Percentiles rank a stretch among this genome's conserved stretches.
phyloP scores from a whole-genome alignment of 768 basidiomycete species.

The Tricholoma saponaceum region DNA sequence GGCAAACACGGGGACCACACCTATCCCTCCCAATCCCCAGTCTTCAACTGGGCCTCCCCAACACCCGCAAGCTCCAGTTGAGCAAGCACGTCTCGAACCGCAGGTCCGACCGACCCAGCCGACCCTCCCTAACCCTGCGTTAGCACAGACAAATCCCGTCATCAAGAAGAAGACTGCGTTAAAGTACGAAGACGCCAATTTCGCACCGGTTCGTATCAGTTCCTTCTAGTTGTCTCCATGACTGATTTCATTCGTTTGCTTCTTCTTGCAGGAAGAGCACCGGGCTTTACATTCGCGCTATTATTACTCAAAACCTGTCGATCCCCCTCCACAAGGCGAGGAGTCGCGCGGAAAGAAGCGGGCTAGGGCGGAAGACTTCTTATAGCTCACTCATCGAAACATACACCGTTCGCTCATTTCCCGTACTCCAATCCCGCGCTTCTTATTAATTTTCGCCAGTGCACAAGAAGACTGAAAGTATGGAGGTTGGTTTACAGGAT shows the following conservation, averaged over 20 bases:
- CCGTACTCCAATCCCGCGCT: neutral
- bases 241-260: neutral
- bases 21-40: neutral
- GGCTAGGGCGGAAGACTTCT: slow-evolving; percentile 82
- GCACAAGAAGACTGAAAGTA: neutral
- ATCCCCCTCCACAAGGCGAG: slow-evolving; percentile 33
- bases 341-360: slow-evolving; percentile 80
- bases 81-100: neutral
- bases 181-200: slow-evolving; percentile 75
- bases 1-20: neutral
- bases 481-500: neutral
- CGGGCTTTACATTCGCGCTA: slow-evolving; percentile 65
- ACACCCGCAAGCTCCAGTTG: slow-evolving; percentile 7
- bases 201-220: slow-evolving; percentile 58
- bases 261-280: slow-evolving; percentile 61
- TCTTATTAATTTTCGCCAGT: neutral
- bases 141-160: slow-evolving; percentile 63
- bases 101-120: slow-evolving; percentile 25
- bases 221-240: neutral
- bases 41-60: slow-evolving; percentile 4
- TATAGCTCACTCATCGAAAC: slow-evolving; percentile 30
- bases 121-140: slow-evolving; percentile 50
- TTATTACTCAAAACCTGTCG: slow-evolving; percentile 45
- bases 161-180: slow-evolving; percentile 76
- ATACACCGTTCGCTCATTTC: neutral